These are phyloP conservation scores for Globisporangium okanoganense DNA, from an alignment of 352 stramenopile species.

Conservation along the genomic window DNA sequence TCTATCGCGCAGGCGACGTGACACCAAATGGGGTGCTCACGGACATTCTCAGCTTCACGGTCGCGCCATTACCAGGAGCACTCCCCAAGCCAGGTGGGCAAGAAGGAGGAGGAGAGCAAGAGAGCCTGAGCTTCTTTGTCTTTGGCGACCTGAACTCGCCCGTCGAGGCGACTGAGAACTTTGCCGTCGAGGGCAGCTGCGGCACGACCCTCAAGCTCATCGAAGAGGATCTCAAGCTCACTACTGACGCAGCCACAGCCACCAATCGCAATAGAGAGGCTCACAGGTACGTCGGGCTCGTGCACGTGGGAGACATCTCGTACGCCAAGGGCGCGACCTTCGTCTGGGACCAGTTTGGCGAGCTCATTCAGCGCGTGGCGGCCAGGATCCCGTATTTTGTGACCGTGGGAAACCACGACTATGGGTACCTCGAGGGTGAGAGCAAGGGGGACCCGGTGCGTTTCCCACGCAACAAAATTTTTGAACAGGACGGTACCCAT, in stretches of 20 bases:
- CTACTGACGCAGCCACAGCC: neutral
- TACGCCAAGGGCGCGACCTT: slow-evolving; percentile 70
- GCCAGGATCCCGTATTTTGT: slow-evolving; percentile 77
- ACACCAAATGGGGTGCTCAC: slow-evolving; percentile 1
- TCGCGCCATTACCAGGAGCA: neutral
- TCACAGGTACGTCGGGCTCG: slow-evolving; percentile 52
- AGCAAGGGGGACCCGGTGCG: slow-evolving; percentile 19
- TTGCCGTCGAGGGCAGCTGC: slow-evolving; percentile 16
- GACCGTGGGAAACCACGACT: slow-evolving; percentile 46
- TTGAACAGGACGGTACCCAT: slow-evolving; percentile 28
- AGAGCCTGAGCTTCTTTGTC: slow-evolving; percentile 42
- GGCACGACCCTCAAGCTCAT: slow-evolving; percentile 18
- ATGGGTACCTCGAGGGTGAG: slow-evolving; percentile 33
- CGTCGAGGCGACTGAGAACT: slow-evolving; percentile 9
- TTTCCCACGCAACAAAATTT: slow-evolving; percentile 26
- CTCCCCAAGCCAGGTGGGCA: no score
- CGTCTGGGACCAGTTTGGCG: slow-evolving; percentile 83
- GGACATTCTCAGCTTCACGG: slow-evolving; percentile 9
- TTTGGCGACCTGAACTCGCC: slow-evolving; percentile 52
- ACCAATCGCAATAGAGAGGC: neutral
- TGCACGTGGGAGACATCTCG: slow-evolving; percentile 81
- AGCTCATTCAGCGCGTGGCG: slow-evolving; percentile 76
- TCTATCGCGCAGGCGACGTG: slow-evolving; percentile 14
- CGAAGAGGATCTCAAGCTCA: slow-evolving; percentile 4
- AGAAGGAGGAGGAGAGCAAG: no score